Evolutionary conservation across 805 yeast species (phyloP), one percentile per base, ranked within the genome.

Genomic region (Candida silvicultrix): DNA sequence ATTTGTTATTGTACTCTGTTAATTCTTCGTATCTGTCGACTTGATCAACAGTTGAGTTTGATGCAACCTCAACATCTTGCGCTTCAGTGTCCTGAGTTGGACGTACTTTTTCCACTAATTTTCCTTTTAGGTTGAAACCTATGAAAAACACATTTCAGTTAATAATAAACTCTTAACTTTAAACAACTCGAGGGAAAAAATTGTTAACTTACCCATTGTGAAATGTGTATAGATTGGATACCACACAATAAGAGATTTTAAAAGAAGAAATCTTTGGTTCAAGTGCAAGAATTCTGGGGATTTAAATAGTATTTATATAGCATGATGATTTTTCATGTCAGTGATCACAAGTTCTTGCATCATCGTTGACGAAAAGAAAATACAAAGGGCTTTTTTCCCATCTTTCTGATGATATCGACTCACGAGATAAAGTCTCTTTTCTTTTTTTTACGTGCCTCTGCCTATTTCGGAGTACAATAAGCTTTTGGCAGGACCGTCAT

Each of bases 1-100:
- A 54, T 23, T 46, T 40, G 10, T 43, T 50, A 29, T 54, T 55
- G 39, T 52, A 47, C 31, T 43, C 47, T n/a, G 43, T 43, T 3
- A 46, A 7, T 32, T 47, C 48, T 22, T 46, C 50, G 19, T n/a
- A 25, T 23, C 16, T 38, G 8, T 38, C 32, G 25, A 22, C 21
- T 16, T 38, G 37, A 18, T 34, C 37, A 4, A 18, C 37, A 10
- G 37, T 34, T 18, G 20, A 12, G 18, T 37, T 22, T 7, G 40
- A 37, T 14, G 16, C 21, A 4, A n/a, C 21, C 5, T 38, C 20
- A 43, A 21, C 28, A 14, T 37, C 25, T 19, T 32, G 36, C 15
- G 7, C 18, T 9, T 32, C 36, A n/a, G 7, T 19, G 12, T 9
- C 19, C 36, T 35, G 22, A 18, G 39, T 20, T 20, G 23, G 39